Evolutionary conservation across 2,329 filamentous ascomycete genomes (phyloP), one percentile per base, ranked within the genome.

Genomic region (Sarocladiaceae sp.): DNA sequence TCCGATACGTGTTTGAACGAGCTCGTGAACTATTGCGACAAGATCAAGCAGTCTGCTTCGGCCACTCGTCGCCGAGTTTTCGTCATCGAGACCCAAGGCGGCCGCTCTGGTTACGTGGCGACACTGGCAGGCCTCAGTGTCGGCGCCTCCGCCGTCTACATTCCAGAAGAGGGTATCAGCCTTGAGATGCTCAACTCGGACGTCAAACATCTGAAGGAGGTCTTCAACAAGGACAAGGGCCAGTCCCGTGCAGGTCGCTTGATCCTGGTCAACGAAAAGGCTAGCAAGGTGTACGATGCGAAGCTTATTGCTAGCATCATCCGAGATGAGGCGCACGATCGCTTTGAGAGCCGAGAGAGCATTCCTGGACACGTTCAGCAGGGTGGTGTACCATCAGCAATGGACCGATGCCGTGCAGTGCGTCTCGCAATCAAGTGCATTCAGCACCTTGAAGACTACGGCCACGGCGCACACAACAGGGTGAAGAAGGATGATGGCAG

Each of bases 1-100:
- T 96, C 91, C 28, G 94, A 99, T 64, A 99, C 94, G 1, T 97
- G 94, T 65, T 75, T 99, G 56, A 99, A 99, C 72, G 91, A 96
- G 52, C 79, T 99, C 35, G 90, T 97, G 57, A 83, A 87, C 60
- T 99, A 97, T 72, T 97, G 93, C 67, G 94, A 99, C 75, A 93
- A 92, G 63, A 97, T 97, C 71, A 91, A 95, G 70, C 94, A 97
- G 69, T 97, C 92, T 2, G 94, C 94, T 0, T 97, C 92, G 1
- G 92, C 94, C 2, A 95, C 91, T 2, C 87, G 94, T 54, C 86
- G 94, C 40, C 86, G 94, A 55, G 93, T 97, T 52, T 99, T 99
- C 71, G 92, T 99, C 51, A 93, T 99, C 52, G 94, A 99, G 73
- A 97, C 94, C 0, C 94, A 99, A 73, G 94, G 94, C 62, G 94